Base-by-base conservation (phyloP, 2,329 filamentous ascomycete species). In the Penicillium paneum region DNA sequence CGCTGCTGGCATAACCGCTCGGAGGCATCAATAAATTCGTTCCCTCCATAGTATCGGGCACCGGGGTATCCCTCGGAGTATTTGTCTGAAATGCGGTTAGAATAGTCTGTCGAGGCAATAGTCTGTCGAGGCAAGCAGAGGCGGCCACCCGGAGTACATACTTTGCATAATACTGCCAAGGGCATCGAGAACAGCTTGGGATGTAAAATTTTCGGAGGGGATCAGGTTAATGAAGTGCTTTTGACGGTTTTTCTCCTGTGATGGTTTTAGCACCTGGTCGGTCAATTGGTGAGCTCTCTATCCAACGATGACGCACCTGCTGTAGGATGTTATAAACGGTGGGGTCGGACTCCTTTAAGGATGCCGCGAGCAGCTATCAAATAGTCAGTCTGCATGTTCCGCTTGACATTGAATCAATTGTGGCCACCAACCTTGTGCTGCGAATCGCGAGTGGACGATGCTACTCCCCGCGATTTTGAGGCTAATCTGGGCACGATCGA, bases 171-270 rank as follows among this genome's bases (percentile, higher is more conserved):
- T 88, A 79, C 91, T 96, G 62, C 91, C 91, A 57, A 96, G 80
- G 32, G 91, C 90, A 80, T 96, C 91, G 52, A 96, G 83, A 19
- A 96, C 91, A 29, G 91, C 90, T 74, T 95, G 90, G 8, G 91
- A 96, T 26, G 91, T 96, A 70, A 96, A 96, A 78, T 96, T 96
- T 77, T 96, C 91, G 7, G 91, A 96, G 19, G 91, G 91, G 63
- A 96, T 96, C 54, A 96, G 81, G 76, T 97, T 97, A 79, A 99
- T 96, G 70, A 97, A 99, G 75, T 97, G 91, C 76, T 96, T 96
- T 76, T 99, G 94, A 64, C 94, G 85, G 64, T 83, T 83, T 84
- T 97, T 97, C 81, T 99, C 94, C 90, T 96, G 65, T 5, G 24
- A 42, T 44, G 42, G 24, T 34, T 36, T 71, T 19, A 70, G 63